Percentiles rank a stretch among this genome's conserved stretches.
phyloP scores from a whole-genome alignment of 257 asterid genomes.

The Solanum pinnatisectum region DNA sequence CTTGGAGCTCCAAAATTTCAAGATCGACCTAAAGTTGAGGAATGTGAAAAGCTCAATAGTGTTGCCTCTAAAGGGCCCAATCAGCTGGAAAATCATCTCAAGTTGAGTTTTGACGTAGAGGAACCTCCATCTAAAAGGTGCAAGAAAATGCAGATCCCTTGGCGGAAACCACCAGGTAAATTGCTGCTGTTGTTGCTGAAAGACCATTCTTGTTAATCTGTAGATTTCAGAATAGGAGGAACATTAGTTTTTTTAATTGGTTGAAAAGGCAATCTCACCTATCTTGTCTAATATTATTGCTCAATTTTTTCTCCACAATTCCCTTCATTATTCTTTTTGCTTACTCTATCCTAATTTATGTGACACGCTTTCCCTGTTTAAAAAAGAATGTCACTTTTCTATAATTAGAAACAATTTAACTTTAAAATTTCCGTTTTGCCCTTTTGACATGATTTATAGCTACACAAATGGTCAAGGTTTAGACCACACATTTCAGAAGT shows the following conservation, averaged over 20 bases:
- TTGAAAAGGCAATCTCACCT: not conserved
- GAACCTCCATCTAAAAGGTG: constrained; percentile 61
- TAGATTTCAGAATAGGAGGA: not conserved
- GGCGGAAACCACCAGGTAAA: constrained; percentile 84
- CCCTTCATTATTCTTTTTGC: not conserved
- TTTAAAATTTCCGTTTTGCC: not conserved
- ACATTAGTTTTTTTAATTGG: not conserved
- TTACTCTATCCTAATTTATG: not conserved
- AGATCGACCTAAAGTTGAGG: constrained; percentile 9
- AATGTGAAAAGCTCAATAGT: constrained; percentile 18
- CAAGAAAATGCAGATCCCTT: constrained; percentile 61
- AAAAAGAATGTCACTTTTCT: not conserved
- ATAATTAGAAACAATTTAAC: not conserved
- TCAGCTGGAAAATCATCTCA: not conserved
- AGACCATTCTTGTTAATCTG: not conserved
- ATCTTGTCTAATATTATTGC: not conserved
- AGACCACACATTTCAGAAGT: not conserved
- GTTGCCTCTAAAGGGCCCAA: constrained; percentile 13
- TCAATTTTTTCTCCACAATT: not conserved
- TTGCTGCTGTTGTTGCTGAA: constrained; percentile 10
- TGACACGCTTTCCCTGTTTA: not conserved
- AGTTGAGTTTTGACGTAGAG: constrained; percentile 24
- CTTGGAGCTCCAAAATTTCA: constrained; percentile 21
- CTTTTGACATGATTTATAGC: not conserved
- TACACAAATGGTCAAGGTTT: not conserved